phyloP scores from a whole-genome alignment of 2,329 filamentous ascomycete genomes.

The Chrysosporium keratinophilum region DNA sequence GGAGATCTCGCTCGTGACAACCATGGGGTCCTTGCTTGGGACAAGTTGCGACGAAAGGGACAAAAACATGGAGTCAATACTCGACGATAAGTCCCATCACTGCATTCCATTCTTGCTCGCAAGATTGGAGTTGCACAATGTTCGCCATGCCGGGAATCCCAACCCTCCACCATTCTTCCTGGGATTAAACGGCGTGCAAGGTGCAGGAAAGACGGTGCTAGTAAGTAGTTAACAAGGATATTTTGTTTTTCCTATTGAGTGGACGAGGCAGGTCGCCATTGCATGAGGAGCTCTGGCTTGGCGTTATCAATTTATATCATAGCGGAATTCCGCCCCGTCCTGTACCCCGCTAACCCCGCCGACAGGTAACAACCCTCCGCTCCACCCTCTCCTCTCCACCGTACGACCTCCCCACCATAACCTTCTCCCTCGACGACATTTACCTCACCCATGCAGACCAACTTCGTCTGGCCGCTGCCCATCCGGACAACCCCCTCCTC shows the following conservation, averaged over 20 bases:
- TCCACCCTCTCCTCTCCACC: conserved; percentile 48
- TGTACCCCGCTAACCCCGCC: conserved; percentile 1
- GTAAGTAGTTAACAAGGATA: conserved; percentile 38
- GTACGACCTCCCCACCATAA: conserved; percentile 53
- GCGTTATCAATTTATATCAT: not conserved
- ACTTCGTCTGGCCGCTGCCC: conserved; percentile 49
- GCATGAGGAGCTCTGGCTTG: not conserved
- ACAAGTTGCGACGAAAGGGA: not conserved
- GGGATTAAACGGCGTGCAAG: conserved; percentile 84
- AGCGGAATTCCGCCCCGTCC: not conserved
- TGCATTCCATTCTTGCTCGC: conserved; percentile 67
- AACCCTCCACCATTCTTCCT: conserved; percentile 62
- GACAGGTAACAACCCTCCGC: conserved; percentile 52
- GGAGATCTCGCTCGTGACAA: not conserved
- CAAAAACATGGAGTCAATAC: conserved; percentile 36
- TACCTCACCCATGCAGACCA: conserved; percentile 68
- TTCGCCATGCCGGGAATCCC: conserved; percentile 28
- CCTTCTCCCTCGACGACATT: conserved; percentile 80
- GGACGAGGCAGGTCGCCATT: not conserved
- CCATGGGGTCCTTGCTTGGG: not conserved
- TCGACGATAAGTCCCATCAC: conserved; percentile 68
- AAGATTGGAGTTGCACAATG: conserved; percentile 45
- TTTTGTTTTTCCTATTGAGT: not conserved
- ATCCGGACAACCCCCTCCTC: conserved; percentile 64
- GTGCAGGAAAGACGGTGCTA: conserved; percentile 83